These are phyloP conservation scores for Bipolaris sorokiniana DNA, from an alignment of 2,329 filamentous ascomycete genomes.

Conservation along the genomic window DNA sequence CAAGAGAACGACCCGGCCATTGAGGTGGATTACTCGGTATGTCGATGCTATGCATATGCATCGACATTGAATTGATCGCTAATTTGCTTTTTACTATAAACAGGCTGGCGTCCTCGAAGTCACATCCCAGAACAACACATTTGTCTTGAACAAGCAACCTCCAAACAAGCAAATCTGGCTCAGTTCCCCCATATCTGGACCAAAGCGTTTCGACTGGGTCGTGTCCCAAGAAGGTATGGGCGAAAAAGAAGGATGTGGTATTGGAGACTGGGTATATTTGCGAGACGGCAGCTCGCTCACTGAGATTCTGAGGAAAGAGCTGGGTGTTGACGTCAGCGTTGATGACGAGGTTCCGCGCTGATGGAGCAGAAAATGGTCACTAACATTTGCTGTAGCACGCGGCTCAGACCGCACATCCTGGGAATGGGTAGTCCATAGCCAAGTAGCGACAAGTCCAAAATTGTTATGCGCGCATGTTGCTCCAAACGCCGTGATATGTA, in stretches of 20 bases:
- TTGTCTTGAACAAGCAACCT: slow-evolving; percentile 97
- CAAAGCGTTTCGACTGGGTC: slow-evolving; percentile 94
- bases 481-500: slow-evolving; percentile 26
- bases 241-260: slow-evolving; percentile 77
- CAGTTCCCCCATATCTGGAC: slow-evolving; percentile 86
- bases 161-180: slow-evolving; percentile 98
- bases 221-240: slow-evolving; percentile 72
- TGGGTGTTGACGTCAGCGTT: slow-evolving; percentile 64
- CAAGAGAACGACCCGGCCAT: slow-evolving; percentile 76
- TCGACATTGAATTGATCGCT: slow-evolving; percentile 5
- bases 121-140: slow-evolving; percentile 71
- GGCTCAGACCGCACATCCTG: neutral
- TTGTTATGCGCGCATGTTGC: slow-evolving; percentile 1
- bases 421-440: slow-evolving; percentile 8
- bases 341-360: slow-evolving; percentile 42
- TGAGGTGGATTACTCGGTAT: slow-evolving; percentile 88
- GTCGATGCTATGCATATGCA: slow-evolving; percentile 41
- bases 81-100: slow-evolving; percentile 12
- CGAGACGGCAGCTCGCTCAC: slow-evolving; percentile 80
- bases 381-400: neutral
- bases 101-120: slow-evolving; percentile 88
- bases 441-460: slow-evolving; percentile 1
- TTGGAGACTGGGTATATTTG: slow-evolving; percentile 84
- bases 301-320: slow-evolving; percentile 75
- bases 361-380: slow-evolving; percentile 9